These are phyloP conservation scores for Gloeostereum incarnatum DNA, from an alignment of 768 basidiomycete species.

Conservation along the genomic window DNA sequence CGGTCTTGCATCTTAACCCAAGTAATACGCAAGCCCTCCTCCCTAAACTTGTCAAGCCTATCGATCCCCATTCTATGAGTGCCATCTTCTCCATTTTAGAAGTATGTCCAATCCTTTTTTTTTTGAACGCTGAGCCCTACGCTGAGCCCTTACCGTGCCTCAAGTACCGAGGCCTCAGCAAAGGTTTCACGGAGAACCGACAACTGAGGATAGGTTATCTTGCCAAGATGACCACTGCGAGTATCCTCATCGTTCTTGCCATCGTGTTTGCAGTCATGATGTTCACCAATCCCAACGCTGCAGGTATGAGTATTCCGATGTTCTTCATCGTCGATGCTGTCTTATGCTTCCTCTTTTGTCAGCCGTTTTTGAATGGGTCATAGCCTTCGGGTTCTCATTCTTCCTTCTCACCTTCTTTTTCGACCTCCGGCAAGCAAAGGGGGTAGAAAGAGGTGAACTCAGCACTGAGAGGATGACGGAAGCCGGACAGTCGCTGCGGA, in stretches of 20 bases:
- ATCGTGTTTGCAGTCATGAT: slow-evolving; percentile 54
- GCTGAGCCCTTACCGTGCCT: too few species aligned
- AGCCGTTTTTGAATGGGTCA: slow-evolving; percentile 77
- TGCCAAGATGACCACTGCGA: slow-evolving; percentile 51
- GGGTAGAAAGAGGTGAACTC: slow-evolving; percentile 38
- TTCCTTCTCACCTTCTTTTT: slow-evolving; percentile 67
- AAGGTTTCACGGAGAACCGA: slow-evolving; percentile 35
- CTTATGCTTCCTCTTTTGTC: slow-evolving; percentile 27
- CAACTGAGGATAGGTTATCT: slow-evolving; percentile 46
- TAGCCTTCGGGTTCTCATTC: slow-evolving; percentile 63
- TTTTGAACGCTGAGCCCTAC: neutral
- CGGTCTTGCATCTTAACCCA: too few species aligned
- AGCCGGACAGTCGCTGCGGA: too few species aligned
- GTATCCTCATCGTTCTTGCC: slow-evolving; percentile 46
- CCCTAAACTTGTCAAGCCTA: too few species aligned
- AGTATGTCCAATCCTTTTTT: slow-evolving; percentile 26
- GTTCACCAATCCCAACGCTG: slow-evolving; percentile 38
- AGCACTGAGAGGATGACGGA: slow-evolving; percentile 18
- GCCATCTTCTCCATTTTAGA: slow-evolving; percentile 70
- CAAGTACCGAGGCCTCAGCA: slow-evolving; percentile 61
- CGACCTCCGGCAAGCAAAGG: slow-evolving; percentile 58
- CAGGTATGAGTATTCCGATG: slow-evolving; percentile 30
- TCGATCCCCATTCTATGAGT: too few species aligned
- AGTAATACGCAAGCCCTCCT: too few species aligned
- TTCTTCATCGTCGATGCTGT: neutral